Base-by-base conservation (phyloP, 768 basidiomycete genomes). In the Podaxis carcinomalis region DNA sequence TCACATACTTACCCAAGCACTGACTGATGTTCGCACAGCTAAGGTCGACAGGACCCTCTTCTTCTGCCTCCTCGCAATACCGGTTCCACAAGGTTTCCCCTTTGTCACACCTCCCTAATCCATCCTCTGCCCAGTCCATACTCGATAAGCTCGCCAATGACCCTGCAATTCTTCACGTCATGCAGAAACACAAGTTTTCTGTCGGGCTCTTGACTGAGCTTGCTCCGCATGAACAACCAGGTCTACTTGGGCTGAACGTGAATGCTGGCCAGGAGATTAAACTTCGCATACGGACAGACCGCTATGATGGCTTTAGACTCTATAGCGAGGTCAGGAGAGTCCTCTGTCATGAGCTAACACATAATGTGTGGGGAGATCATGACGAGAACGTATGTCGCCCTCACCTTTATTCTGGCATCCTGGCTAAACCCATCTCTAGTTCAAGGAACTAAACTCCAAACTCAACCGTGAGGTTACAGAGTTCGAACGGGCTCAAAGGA, bases 141-240 rank as follows among this genome's bases (percentile, higher is more conserved):
- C 77, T 92, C 0, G 76, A 74, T 10, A 83, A 79, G 53, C 77
- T 92, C 2, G 77, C 90, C 7, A 75, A 82, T n/a, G 90, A 93
- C 66, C 84, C 86, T 4, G 89, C 87, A 0, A 87, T 91, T 51
- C 75, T 71, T 21, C 83, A 89, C 68, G 69, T 92, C 59, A 91
- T 92, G 90, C 81, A 79, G 63, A 77, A 76, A 62, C 89, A 92
- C 70, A 70, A 83, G 61, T 86, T 90, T 64, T 77, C 83, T 0
- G 88, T 92, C 4, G 85, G 86, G 0, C 62, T 87, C 2, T 75
- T 92, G 47, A 91, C 89, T 1, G 90, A 92, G 71, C 82, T 92
- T 16, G 89, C 89, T 14, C 90, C 90, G 0, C 89, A 89, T 60
- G 89, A 91, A 67, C 80, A 87, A 60, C 89, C 89, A 0, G 75